phyloP scores from a whole-genome alignment of 805 yeast genomes.

The Scheffersomyces amazonensis region DNA sequence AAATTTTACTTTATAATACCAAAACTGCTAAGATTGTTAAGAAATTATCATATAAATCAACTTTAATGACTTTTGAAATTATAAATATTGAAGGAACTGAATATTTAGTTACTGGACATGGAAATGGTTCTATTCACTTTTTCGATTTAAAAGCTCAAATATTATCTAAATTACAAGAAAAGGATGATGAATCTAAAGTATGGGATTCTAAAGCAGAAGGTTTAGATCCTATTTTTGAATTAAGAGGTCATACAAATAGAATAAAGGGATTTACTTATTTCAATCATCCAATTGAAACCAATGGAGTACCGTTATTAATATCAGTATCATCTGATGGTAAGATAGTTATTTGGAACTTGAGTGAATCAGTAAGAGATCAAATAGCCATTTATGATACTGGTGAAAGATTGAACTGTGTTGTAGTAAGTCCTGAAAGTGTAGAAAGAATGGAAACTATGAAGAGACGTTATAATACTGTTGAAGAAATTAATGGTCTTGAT shows the following conservation, averaged over 20 bases:
- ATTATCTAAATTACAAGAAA: constrained; percentile 3
- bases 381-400: constrained; percentile 88
- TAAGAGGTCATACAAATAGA: constrained; percentile 82
- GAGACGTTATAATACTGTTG: constrained; percentile 38
- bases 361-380: constrained; percentile 59
- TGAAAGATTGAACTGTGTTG: constrained; percentile 86
- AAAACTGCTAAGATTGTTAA: constrained; percentile 55
- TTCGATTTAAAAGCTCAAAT: constrained; percentile 38
- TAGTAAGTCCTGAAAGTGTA: constrained; percentile 69
- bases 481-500: constrained; percentile 12
- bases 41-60: constrained; percentile 49
- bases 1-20: constrained; percentile 64
- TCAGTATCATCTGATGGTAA: constrained; percentile 93
- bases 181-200: constrained; percentile 23
- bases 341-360: constrained; percentile 82
- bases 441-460: constrained; percentile 74
- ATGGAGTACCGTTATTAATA: constrained; percentile 48
- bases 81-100: constrained; percentile 45
- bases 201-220: constrained; percentile 20
- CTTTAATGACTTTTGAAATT: constrained; percentile 68
- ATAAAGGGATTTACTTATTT: constrained; percentile 73
- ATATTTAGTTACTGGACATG: constrained; percentile 64
- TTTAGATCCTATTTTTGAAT: constrained; percentile 49
- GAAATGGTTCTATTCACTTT: constrained; percentile 69
- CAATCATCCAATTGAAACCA: constrained; percentile 32